Percentiles rank a stretch among this genome's conserved stretches.
These are phyloP conservation scores for Botrytis cinerea DNA, from an alignment of 2,329 filamentous ascomycete genomes.

Conservation along the genomic window DNA sequence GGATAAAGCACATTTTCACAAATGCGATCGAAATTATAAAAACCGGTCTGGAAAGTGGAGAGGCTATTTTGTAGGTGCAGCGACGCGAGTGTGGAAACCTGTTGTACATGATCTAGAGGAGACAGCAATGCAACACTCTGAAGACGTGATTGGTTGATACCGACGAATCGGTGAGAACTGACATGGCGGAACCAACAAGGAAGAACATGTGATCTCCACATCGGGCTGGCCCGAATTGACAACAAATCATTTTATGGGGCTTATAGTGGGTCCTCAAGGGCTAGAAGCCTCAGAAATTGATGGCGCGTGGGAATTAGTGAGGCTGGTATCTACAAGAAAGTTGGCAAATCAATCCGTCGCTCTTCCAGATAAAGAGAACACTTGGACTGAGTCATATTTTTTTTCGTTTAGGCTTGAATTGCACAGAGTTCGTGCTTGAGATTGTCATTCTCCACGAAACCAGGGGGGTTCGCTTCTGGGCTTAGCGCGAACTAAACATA, in stretches of 20 bases:
- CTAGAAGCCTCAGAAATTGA: neutral
- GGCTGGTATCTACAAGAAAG: neutral
- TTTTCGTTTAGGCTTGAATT: neutral
- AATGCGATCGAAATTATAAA: neutral
- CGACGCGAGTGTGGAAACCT: constrained; percentile 3
- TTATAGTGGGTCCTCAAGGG: neutral
- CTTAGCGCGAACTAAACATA: neutral
- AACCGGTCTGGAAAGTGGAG: constrained; percentile 14
- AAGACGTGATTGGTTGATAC: constrained; percentile 10
- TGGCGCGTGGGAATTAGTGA: neutral
- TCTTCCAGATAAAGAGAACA: neutral
- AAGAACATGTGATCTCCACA: constrained; percentile 15
- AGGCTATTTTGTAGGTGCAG: constrained; percentile 10
- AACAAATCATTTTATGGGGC: constrained; percentile 24
- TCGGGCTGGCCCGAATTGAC: constrained; percentile 4
- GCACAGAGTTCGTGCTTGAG: neutral
- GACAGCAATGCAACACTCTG: constrained; percentile 6
- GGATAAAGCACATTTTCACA: constrained; percentile 2
- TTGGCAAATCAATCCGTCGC: neutral
- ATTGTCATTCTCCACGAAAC: neutral
- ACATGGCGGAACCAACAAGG: constrained; percentile 12
- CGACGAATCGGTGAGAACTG: neutral
- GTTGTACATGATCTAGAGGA: constrained; percentile 22
- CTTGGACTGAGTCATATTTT: neutral
- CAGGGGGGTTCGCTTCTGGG: constrained; percentile 9